Evolutionary conservation across 2,329 filamentous ascomycete species (phyloP), one percentile per base, ranked within the genome.

Genomic region (Pseudogymnoascus sp.): DNA sequence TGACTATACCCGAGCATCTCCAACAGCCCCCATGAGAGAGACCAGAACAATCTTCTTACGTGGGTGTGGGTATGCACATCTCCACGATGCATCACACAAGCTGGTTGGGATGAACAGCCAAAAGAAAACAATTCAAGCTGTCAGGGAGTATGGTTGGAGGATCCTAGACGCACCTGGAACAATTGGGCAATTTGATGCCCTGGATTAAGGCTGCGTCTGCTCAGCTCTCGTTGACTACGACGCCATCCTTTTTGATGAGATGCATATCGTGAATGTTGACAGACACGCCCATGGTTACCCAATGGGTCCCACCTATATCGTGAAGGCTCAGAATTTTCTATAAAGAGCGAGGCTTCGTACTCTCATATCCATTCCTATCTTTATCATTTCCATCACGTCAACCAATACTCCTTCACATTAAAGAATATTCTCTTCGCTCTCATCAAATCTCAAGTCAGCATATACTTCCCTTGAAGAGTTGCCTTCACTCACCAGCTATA

Each of bases 71-170:
- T 33, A 55, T 55, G 49, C 49, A 55, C 49, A 33, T 22, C 28
- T 7, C 49, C 49, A 33, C 49, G 5, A 55, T 33, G 49, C 49
- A 55, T 55, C 49, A 55, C 49, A 55, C 49, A 55, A 55, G n/a
- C 28, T 16, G 8, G 49, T 55, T 33, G 49, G 49, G 28, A n/a
- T 33, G 28, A 19, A 6, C 9, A 19, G 49, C 49, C 49, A 55
- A 55, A 55, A 33, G 49, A 33, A 55, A 55, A 19, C 49, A 52
- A 55, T 55, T 16, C 49, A 55, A 5, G n/a, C 25, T 33, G 16
- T 33, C 25, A 30, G 14, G n/a, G 28, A 19, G 49, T 55, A 55
- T 52, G 49, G 49, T 33, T 55, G 28, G 49, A 55, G 45, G 45
- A 55, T 9, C 42, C 16, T 49, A 19, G 22, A 9, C 33, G 49